phyloP scores from a whole-genome alignment of 352 stramenopile species.

The Phytophthora capsici region DNA sequence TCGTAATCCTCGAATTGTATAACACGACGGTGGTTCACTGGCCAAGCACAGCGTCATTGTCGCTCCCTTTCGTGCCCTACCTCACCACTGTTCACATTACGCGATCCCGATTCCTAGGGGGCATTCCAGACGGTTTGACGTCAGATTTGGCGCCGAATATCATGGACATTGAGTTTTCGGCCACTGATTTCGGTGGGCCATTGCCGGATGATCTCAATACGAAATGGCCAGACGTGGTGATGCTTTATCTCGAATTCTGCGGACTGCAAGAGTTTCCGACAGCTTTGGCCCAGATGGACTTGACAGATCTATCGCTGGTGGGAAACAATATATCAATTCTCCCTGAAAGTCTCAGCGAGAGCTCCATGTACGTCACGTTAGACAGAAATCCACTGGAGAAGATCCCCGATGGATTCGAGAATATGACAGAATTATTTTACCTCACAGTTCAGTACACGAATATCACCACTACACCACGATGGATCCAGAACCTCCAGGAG shows the following conservation, averaged over 20 bases:
- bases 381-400: background rate
- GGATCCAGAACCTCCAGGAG: background rate
- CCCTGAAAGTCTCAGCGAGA: background rate
- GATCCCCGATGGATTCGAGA: background rate
- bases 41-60: slow-evolving; percentile 33
- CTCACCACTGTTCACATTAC: slow-evolving; percentile 44
- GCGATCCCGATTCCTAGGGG: slow-evolving; percentile 20
- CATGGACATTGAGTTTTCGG: background rate
- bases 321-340: background rate
- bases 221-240: background rate
- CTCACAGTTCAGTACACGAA: background rate
- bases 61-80: slow-evolving; percentile 22
- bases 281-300: background rate
- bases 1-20: slow-evolving; percentile 52
- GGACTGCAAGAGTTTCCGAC: background rate
- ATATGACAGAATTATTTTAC: background rate
- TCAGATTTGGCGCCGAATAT: background rate
- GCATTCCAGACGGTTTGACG: background rate
- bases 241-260: background rate
- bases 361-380: background rate
- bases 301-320: background rate
- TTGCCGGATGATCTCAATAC: background rate
- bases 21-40: slow-evolving; percentile 48
- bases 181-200: background rate
- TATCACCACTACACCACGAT: background rate